Evolutionary conservation across 1,284 basidiomycete species (phyloP).

Genomic region (Hortiboletus rubellus): DNA sequence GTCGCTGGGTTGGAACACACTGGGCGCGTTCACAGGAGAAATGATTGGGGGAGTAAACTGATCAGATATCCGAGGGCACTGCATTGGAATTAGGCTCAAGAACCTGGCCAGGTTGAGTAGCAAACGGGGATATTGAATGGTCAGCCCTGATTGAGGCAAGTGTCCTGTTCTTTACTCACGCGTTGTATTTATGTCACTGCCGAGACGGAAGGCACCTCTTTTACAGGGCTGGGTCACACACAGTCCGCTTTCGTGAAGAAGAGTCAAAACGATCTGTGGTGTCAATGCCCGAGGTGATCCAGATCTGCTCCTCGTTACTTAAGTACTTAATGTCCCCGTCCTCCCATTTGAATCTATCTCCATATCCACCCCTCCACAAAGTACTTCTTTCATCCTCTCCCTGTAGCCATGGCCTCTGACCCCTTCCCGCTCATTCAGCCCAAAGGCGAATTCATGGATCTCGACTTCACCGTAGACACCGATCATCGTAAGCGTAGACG

Average conservation of each 20-base stretch:
- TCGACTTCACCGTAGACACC: conserved; percentile 65
- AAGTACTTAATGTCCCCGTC: conserved; percentile 40
- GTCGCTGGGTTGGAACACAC: conserved; percentile 33
- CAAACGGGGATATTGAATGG: conserved; percentile 27
- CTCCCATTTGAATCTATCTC: conserved; percentile 23
- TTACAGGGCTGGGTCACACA: conserved; percentile 37
- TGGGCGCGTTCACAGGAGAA: conserved; percentile 24
- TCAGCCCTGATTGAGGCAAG: conserved; percentile 28
- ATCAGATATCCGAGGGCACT: conserved; percentile 41
- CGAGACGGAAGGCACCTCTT: conserved; percentile 37
- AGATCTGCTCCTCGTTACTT: conserved; percentile 35
- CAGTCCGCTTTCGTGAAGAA: conserved; percentile 38
- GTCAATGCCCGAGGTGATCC: conserved; percentile 38
- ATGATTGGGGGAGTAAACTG: conserved; percentile 31
- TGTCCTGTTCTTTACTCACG: conserved; percentile 34
- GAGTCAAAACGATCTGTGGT: conserved; percentile 31
- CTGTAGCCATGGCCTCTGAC: conserved; percentile 37
- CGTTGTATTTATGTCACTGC: conserved; percentile 39
- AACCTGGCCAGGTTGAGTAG: conserved; percentile 18
- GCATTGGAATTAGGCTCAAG: conserved; percentile 40
- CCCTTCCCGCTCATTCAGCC: conserved; percentile 45
- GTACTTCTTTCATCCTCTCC: conserved; percentile 31
- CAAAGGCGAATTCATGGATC: conserved; percentile 67
- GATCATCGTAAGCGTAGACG: conserved; percentile 73
- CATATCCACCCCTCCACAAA: conserved; percentile 32